A percentile compares a stretch with the other conserved stretches of the same genome.
Evolutionary conservation across 768 basidiomycete genomes (phyloP).

Genomic region (Cystofilobasidium macerans): DNA sequence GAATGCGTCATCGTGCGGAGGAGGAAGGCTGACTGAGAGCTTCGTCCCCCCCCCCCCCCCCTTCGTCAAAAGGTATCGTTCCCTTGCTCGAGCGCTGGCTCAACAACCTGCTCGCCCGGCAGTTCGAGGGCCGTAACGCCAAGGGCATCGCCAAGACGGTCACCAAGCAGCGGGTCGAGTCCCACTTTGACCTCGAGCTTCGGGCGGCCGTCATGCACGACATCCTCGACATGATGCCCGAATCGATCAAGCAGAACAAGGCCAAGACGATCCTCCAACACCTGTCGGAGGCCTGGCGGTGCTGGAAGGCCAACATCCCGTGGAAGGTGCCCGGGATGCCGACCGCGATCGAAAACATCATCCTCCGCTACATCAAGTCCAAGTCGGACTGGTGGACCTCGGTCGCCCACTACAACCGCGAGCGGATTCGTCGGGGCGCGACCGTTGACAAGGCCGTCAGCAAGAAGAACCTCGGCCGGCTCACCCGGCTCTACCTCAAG

Average conservation of each 20-base stretch:
- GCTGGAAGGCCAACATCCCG: slow-evolving; percentile 57
- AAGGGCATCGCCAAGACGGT: slow-evolving; percentile 43
- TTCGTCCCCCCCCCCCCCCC: neutral
- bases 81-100: slow-evolving; percentile 96
- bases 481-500: slow-evolving; percentile 94
- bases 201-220: slow-evolving; percentile 99
- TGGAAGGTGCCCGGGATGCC: slow-evolving; percentile 99
- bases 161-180: slow-evolving; percentile 97
- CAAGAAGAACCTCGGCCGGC: slow-evolving; percentile 95
- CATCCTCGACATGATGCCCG: slow-evolving; percentile 72
- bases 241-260: slow-evolving; percentile 98
- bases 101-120: slow-evolving; percentile 90
- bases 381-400: slow-evolving; percentile 99
- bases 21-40: too few species aligned
- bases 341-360: slow-evolving; percentile 98
- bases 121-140: slow-evolving; percentile 89
- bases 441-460: slow-evolving; percentile 65
- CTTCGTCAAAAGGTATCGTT: slow-evolving; percentile 49
- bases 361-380: slow-evolving; percentile 95
- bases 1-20: too few species aligned
- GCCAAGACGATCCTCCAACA: slow-evolving; percentile 99
- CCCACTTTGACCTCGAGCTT: slow-evolving; percentile 93
- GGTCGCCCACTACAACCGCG: slow-evolving; percentile 96
- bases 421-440: slow-evolving; percentile 90
- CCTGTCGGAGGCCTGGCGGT: slow-evolving; percentile 54